Conservation (phyloP, 495 filamentous ascomycete species). For the Hypoxylon lienhwacheense region DNA sequence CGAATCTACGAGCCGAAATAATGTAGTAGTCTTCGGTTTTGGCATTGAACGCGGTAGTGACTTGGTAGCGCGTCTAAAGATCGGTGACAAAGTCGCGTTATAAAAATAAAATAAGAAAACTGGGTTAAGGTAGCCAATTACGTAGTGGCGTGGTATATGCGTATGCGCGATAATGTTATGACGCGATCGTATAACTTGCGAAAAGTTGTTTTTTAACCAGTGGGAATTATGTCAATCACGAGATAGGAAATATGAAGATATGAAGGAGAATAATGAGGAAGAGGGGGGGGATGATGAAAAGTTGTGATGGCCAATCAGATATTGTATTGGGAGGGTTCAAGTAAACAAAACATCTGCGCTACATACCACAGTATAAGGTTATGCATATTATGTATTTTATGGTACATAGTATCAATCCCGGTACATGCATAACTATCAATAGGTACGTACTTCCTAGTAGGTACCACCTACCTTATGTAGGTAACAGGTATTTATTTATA, state of each 20-base stretch:
- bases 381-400: not conserved
- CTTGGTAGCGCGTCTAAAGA: conserved; percentile 6
- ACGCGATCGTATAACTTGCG: conserved; percentile 12
- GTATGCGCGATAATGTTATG: conserved; percentile 7
- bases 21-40: conserved; percentile 46
- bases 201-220: not conserved
- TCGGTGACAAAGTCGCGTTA: not conserved
- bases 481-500: no score
- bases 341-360: conserved; percentile 23
- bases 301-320: conserved; percentile 20
- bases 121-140: conserved; percentile 9
- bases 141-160: no score
- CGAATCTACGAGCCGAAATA: conserved; percentile 67
- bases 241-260: conserved; percentile 14
- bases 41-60: conserved; percentile 36
- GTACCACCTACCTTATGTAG: no score
- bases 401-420: no score
- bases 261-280: conserved; percentile 11
- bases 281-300: conserved; percentile 12
- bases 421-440: no score
- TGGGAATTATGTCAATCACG: conserved; percentile 10
- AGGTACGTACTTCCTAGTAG: no score
- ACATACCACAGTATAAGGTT: not conserved
- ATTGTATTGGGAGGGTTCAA: conserved; percentile 5
- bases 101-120: no score